phyloP scores from a whole-genome alignment of 1,139 yeast genomes.

The Yamadazyma mexicana region DNA sequence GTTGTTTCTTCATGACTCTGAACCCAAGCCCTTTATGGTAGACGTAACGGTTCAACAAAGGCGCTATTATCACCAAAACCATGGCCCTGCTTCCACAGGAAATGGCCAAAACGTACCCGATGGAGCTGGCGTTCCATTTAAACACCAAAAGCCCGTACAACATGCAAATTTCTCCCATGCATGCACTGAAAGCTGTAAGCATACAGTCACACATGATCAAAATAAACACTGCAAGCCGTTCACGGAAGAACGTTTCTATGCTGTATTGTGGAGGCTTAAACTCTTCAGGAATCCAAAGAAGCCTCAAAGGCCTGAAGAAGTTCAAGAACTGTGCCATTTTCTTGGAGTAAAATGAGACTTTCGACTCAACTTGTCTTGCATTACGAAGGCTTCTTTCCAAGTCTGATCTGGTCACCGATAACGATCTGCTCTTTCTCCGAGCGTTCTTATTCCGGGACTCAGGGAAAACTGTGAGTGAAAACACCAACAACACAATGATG shows the following conservation, averaged over 20 bases:
- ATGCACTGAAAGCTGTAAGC: constrained; percentile 18
- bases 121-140: constrained; percentile 56
- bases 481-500: constrained; percentile 24
- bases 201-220: constrained; percentile 47
- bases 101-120: constrained; percentile 59
- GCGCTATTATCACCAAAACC: constrained; percentile 31
- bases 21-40: constrained; percentile 30
- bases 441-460: constrained; percentile 57
- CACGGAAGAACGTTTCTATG: constrained; percentile 14
- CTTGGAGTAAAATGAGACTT: neutral
- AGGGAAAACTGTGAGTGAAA: constrained; percentile 44
- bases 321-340: constrained; percentile 7
- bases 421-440: constrained; percentile 47
- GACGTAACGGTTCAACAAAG: constrained; percentile 29
- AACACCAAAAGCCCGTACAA: constrained; percentile 60
- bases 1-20: constrained; percentile 34
- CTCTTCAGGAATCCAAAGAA: constrained; percentile 38
- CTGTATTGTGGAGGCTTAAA: constrained; percentile 15
- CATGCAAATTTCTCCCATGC: constrained; percentile 39
- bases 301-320: constrained; percentile 48
- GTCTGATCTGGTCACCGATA: constrained; percentile 12
- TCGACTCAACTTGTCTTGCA: neutral
- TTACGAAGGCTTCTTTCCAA: neutral
- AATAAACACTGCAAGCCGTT: constrained; percentile 37
- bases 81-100: constrained; percentile 45